Evolutionary conservation across 768 basidiomycete genomes (phyloP), one percentile per base, ranked within the genome.

Genomic region (Trametopsis cervina): DNA sequence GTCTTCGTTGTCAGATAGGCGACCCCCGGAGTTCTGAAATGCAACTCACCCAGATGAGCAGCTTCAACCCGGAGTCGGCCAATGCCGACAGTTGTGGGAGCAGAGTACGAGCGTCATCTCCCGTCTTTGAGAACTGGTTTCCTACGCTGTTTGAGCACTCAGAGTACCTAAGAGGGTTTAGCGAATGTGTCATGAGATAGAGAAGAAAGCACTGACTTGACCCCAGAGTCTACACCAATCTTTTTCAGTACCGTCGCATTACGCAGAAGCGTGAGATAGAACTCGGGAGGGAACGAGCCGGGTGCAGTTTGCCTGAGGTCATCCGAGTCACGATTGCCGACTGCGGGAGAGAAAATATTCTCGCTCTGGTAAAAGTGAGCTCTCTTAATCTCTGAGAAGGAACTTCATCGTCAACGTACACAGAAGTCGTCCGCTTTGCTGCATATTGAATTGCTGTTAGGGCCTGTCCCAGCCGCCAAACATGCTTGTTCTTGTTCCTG

Each of bases 21-120:
- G 57, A 0, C 62, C 58, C 15, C 70, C 39, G 69, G 47, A 39
- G 36, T 10, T n/a, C 24, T 9, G 11, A 18, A 52, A 21, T 45
- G 49, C 40, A 9, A 45, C 63, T 15, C 50, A 70, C 71, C 70
- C 71, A 72, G 26, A 73, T 63, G 15, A 72, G 56, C 22, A 66
- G 60, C 57, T 66, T 71, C 44, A 72, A 27, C 22, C 61, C 45
- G 35, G 67, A 66, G 49, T 79, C 66, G 0, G 69, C 78, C 0
- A 80, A 59, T 0, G 65, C 70, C 3, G 66, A 69, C 12, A 80
- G 68, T 55, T 74, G 66, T 0, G 77, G 78, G 4, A 81, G 64
- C 47, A 69, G 65, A 2, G 76, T 74, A 52, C 78, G 63, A n/a
- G 79, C 78, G 57, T 77, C 77, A 62, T 84, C 83, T 20, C 81